Evolutionary conservation across 192 early-diverging fungal species (phyloP).

Genomic region (Backusella circina): DNA sequence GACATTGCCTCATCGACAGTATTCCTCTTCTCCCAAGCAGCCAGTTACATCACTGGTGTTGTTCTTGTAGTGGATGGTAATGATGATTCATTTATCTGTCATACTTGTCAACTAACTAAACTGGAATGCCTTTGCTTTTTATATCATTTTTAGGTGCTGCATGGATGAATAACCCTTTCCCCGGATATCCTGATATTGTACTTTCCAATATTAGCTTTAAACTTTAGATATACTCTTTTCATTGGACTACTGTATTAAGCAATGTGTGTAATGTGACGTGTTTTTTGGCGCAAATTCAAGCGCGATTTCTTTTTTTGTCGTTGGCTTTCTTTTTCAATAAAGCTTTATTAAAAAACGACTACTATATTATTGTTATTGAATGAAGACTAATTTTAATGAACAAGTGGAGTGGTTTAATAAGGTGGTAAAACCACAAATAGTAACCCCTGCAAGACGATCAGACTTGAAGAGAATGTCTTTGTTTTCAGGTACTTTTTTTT

Average conservation of each 20-base stretch:
- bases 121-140: not conserved
- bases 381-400: not conserved
- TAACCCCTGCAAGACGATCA: not conserved
- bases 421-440: not conserved
- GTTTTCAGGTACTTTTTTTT: not conserved
- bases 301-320: not conserved
- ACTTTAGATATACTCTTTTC: not conserved
- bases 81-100: no score
- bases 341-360: no score
- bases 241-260: not conserved
- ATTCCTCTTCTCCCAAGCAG: constrained; percentile 61
- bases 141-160: not conserved
- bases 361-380: not conserved
- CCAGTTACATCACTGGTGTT: constrained; percentile 54
- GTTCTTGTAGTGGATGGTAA: constrained; percentile 37
- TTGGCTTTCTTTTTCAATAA: not conserved
- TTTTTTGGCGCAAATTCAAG: not conserved
- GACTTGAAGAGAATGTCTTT: not conserved
- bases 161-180: constrained; percentile 1
- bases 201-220: not conserved
- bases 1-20: constrained; percentile 74
- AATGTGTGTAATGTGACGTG: not conserved
- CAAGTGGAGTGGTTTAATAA: not conserved
- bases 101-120: not conserved
- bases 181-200: not conserved